Conservation (phyloP, 2,329 filamentous ascomycete genomes). For the Xylaria sp. region DNA sequence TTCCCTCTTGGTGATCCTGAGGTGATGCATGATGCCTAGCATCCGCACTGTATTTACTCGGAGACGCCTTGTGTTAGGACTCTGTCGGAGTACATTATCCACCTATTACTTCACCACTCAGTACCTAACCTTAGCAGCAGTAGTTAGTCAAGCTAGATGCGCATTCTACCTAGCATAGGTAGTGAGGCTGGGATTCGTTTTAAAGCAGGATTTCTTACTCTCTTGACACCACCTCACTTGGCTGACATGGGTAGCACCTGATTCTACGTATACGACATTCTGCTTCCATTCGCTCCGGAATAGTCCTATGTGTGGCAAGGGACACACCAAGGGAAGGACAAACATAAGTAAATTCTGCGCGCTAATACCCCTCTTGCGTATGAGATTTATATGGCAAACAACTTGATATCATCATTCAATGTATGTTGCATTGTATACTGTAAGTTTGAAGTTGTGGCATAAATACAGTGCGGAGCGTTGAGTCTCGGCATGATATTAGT, state of each 20-base stretch:
- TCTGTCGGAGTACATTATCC: constrained; percentile 8
- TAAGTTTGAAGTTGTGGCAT: background rate
- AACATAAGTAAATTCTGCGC: background rate
- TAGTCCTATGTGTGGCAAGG: constrained; percentile 12
- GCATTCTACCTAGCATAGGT: constrained; percentile 12
- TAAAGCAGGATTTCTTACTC: constrained; percentile 35
- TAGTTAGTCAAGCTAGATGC: constrained; percentile 17
- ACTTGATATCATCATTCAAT: background rate
- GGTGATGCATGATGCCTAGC: background rate
- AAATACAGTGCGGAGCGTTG: constrained; percentile 28
- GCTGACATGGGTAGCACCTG: constrained; percentile 21
- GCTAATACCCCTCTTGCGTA: background rate
- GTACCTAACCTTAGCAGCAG: constrained; percentile 1
- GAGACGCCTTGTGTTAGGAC: constrained; percentile 7
- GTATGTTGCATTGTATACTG: background rate
- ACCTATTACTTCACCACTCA: constrained; percentile 8
- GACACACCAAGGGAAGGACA: constrained; percentile 14
- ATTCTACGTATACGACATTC: background rate
- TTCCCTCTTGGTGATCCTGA: background rate
- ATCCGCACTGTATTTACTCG: constrained; percentile 23
- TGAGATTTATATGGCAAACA: background rate
- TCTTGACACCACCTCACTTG: constrained; percentile 28
- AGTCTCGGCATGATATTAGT: background rate
- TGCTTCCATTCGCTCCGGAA: background rate
- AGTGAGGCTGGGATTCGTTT: constrained; percentile 34